phyloP scores from a whole-genome alignment of 2,329 filamentous ascomycete genomes.

The Cladobotryum mycophilum region DNA sequence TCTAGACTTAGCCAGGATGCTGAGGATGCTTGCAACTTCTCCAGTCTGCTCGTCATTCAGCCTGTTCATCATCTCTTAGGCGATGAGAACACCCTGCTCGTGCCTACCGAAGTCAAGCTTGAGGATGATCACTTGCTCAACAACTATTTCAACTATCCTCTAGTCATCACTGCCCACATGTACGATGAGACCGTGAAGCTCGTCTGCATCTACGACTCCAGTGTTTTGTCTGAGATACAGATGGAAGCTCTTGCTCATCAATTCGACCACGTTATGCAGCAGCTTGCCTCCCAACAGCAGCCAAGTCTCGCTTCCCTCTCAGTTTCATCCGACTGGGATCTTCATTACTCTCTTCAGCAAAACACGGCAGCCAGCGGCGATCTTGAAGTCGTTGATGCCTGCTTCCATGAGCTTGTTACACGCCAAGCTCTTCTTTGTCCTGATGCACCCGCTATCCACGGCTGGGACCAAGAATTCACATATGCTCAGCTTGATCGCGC shows the following conservation, averaged over 20 bases:
- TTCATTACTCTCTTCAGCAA: slow-evolving; percentile 1
- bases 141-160: slow-evolving; percentile 1
- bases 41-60: slow-evolving; percentile 5
- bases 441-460: slow-evolving; percentile 1
- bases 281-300: background rate
- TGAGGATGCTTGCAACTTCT: slow-evolving; percentile 4
- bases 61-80: background rate
- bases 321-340: slow-evolving; percentile 1
- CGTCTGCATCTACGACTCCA: background rate
- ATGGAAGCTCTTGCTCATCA: background rate
- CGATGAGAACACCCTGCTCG: no score
- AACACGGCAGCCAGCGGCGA: background rate
- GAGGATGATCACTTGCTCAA: background rate
- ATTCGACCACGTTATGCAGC: slow-evolving; percentile 1
- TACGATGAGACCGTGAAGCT: background rate
- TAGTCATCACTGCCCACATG: background rate
- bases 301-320: background rate
- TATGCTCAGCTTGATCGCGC: background rate
- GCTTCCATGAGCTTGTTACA: slow-evolving; percentile 5
- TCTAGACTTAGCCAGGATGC: slow-evolving; percentile 1
- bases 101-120: background rate
- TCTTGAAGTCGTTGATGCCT: background rate
- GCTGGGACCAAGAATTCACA: background rate
- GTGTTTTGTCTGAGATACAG: background rate
- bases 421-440: background rate